Conservation (phyloP, 2,329 filamentous ascomycete species). For the Sclerotinia sclerotiorum region DNA sequence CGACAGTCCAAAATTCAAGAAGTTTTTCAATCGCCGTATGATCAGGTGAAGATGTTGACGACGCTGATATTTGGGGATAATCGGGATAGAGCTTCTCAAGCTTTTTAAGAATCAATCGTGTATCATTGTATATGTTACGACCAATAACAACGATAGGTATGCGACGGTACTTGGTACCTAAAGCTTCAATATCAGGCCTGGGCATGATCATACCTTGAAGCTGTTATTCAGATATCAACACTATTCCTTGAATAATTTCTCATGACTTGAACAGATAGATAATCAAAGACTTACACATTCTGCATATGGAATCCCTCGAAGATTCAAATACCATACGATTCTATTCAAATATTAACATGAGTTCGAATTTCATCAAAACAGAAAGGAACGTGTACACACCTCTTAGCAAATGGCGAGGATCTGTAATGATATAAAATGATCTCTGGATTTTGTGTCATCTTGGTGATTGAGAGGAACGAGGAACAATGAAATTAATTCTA, state of each 20-base stretch:
- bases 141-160: slow-evolving; percentile 69
- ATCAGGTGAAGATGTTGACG: not conserved
- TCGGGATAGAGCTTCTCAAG: slow-evolving; percentile 57
- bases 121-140: slow-evolving; percentile 67
- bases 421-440: slow-evolving; percentile 64
- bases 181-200: slow-evolving; percentile 59
- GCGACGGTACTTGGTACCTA: slow-evolving; percentile 66
- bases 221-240: slow-evolving; percentile 41
- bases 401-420: slow-evolving; percentile 62
- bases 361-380: no score
- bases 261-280: no score
- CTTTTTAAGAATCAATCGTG: slow-evolving; percentile 64
- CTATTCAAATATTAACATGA: slow-evolving; percentile 24
- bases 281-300: slow-evolving; percentile 58
- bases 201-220: slow-evolving; percentile 60
- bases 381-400: slow-evolving; percentile 36
- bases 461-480: not conserved
- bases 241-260: no score
- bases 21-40: slow-evolving; percentile 49
- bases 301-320: slow-evolving; percentile 63
- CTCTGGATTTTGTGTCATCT: slow-evolving; percentile 27
- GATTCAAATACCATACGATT: slow-evolving; percentile 65
- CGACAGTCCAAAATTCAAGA: slow-evolving; percentile 55
- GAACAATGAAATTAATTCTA: not conserved
- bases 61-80: not conserved